Percentiles rank a stretch among this genome's conserved stretches.
These are phyloP conservation scores for Trichophaea hybrida DNA, from an alignment of 2,329 filamentous ascomycete genomes.

Conservation along the genomic window DNA sequence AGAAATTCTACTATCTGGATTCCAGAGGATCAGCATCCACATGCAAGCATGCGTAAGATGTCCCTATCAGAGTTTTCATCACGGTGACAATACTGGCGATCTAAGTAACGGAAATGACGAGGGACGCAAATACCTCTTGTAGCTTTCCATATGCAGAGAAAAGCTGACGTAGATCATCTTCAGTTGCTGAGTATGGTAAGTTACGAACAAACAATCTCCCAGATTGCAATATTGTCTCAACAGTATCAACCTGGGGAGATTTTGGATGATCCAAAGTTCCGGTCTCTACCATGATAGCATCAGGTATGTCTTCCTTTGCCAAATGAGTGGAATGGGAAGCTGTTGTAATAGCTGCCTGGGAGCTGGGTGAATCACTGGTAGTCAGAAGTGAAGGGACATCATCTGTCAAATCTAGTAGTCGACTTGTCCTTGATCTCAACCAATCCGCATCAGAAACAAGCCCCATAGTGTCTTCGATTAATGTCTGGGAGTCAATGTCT, in stretches of 20 bases:
- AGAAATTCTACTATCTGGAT: slow-evolving; percentile 76
- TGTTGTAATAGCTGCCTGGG: too few relatives aligned
- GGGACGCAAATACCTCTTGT: slow-evolving; percentile 55
- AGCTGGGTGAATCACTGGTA: not conserved
- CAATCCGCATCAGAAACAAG: slow-evolving; percentile 69
- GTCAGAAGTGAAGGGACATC: slow-evolving; percentile 39
- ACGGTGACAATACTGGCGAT: slow-evolving; percentile 33
- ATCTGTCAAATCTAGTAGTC: slow-evolving; percentile 70
- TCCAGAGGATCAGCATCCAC: slow-evolving; percentile 51
- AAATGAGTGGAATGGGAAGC: too few relatives aligned
- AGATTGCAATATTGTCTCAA: slow-evolving; percentile 54
- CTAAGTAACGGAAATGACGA: slow-evolving; percentile 8
- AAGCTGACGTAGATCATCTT: slow-evolving; percentile 58
- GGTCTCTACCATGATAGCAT: too few relatives aligned
- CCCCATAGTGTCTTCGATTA: slow-evolving; percentile 29
- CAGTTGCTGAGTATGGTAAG: slow-evolving; percentile 62
- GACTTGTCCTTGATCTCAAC: slow-evolving; percentile 76
- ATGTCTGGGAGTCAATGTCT: not conserved
- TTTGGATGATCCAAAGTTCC: not conserved
- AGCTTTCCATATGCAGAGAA: slow-evolving; percentile 62
- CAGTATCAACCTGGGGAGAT: slow-evolving; percentile 25
- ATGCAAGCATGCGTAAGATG: slow-evolving; percentile 65
- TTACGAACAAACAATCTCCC: slow-evolving; percentile 80
- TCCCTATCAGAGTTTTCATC: slow-evolving; percentile 99
- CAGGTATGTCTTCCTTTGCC: too few relatives aligned